These are phyloP conservation scores for Setaria italica DNA, from an alignment of 202 grass and related monocot species.

Conservation along the genomic window DNA sequence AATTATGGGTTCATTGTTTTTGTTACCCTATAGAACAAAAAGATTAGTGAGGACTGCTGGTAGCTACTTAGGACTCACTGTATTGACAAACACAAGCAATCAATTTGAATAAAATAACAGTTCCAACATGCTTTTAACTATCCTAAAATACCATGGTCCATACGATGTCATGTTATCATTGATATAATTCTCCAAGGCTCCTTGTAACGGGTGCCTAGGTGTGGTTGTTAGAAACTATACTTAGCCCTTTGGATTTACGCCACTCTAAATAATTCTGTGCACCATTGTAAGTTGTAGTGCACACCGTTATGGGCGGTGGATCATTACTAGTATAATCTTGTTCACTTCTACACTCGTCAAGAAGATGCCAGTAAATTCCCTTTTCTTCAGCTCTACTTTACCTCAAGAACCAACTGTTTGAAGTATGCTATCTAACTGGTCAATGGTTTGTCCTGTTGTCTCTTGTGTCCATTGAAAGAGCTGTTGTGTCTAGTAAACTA, in stretches of 20 bases:
- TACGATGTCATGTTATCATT: conserved; percentile 38
- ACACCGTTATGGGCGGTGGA: conserved; percentile 20
- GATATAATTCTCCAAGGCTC: conserved; percentile 43
- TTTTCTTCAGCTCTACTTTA: conserved; percentile 57
- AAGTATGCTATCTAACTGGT: conserved; percentile 41
- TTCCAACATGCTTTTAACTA: conserved; percentile 33
- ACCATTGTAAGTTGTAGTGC: conserved; percentile 41
- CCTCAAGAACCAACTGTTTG: conserved; percentile 45
- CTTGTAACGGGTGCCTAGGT: conserved; percentile 56
- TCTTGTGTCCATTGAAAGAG: conserved; percentile 43
- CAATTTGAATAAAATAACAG: conserved; percentile 1
- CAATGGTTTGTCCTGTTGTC: conserved; percentile 54
- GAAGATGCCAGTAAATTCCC: conserved; percentile 45
- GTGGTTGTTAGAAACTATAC: conserved; percentile 46
- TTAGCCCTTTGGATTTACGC: conserved; percentile 56
- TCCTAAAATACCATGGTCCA: conserved; percentile 40
- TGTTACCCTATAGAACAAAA: not conserved
- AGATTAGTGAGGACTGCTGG: conserved; percentile 10
- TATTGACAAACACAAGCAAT: conserved; percentile 13
- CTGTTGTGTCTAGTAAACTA: conserved; percentile 38
- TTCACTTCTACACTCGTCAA: conserved; percentile 29
- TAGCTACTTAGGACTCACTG: conserved; percentile 9
- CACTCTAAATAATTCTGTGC: conserved; percentile 39
- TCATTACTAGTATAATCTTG: conserved; percentile 31
- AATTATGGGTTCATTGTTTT: not conserved